Evolutionary conservation across 2,329 filamentous ascomycete genomes (phyloP).

Genomic region (Colletotrichum sublineola): DNA sequence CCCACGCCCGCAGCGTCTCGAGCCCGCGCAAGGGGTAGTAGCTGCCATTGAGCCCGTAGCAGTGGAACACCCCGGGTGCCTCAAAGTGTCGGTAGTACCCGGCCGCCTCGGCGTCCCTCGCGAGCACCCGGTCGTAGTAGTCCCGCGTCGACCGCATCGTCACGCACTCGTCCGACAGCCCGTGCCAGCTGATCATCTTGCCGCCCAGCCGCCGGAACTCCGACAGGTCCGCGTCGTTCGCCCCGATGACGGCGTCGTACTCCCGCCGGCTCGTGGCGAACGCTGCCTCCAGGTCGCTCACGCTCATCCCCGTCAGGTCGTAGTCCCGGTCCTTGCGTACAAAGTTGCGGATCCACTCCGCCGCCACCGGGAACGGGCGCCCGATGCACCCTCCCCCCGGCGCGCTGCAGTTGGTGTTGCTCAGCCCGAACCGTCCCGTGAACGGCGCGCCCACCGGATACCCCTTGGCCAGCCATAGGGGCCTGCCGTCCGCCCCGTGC

Average conservation of each 20-base stretch:
- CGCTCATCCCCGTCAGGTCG: slow-evolving; percentile 23
- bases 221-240: slow-evolving; percentile 48
- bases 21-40: slow-evolving; percentile 38
- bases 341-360: slow-evolving; percentile 40
- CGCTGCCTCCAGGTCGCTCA: slow-evolving; percentile 28
- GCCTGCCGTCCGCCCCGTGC: slow-evolving; percentile 25
- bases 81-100: slow-evolving; percentile 65
- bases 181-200: slow-evolving; percentile 61
- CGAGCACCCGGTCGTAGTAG: slow-evolving; percentile 46
- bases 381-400: slow-evolving; percentile 18
- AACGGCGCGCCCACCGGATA: slow-evolving; percentile 37
- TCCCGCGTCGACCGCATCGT: slow-evolving; percentile 50
- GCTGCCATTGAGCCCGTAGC: slow-evolving; percentile 46
- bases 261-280: slow-evolving; percentile 25
- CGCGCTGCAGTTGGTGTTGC: slow-evolving; percentile 39
- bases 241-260: slow-evolving; percentile 46
- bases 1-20: slow-evolving; percentile 37
- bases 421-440: slow-evolving; percentile 35
- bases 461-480: slow-evolving; percentile 29
- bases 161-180: slow-evolving; percentile 55
- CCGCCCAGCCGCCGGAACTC: slow-evolving; percentile 52
- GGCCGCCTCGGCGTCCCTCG: slow-evolving; percentile 17
- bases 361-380: slow-evolving; percentile 38
- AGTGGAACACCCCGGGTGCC: slow-evolving; percentile 66
- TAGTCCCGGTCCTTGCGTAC: slow-evolving; percentile 32